These are phyloP conservation scores for Russula foetens DNA, from an alignment of 768 basidiomycete species.

Conservation along the genomic window DNA sequence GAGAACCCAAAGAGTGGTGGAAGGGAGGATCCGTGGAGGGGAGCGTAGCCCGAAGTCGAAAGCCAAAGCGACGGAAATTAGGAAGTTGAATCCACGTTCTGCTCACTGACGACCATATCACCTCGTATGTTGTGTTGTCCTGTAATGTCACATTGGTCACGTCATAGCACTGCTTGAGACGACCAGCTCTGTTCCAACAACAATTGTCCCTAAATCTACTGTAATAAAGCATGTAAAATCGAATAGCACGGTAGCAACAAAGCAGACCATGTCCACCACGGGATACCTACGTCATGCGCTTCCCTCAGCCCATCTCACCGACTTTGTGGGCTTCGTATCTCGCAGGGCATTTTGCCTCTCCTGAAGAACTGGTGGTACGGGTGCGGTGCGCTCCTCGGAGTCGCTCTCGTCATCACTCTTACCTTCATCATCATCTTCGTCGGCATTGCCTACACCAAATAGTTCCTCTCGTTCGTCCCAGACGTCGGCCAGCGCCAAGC, in stretches of 20 bases:
- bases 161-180: neutral
- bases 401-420: conserved; percentile 35
- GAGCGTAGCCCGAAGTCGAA: neutral
- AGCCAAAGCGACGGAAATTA: conserved; percentile 8
- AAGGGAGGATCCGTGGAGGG: conserved; percentile 1
- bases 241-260: neutral
- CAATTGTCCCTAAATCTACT: neutral
- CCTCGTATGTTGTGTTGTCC: neutral
- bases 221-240: neutral
- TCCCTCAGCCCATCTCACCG: conserved; percentile 18
- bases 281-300: conserved; percentile 4
- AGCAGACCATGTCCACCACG: neutral
- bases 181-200: neutral
- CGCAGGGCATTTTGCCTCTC: neutral
- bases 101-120: neutral
- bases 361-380: neutral
- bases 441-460: conserved; percentile 59
- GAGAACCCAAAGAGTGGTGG: conserved; percentile 10
- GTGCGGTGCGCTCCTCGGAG: neutral
- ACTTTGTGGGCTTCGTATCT: conserved; percentile 5
- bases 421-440: conserved; percentile 32
- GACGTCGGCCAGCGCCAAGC: conserved; percentile 39
- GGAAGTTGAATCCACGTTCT: neutral
- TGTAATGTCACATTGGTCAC: neutral
- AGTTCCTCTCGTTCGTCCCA: conserved; percentile 78